Base-by-base conservation (phyloP, 495 filamentous ascomycete genomes). In the Neurospora sp. region DNA sequence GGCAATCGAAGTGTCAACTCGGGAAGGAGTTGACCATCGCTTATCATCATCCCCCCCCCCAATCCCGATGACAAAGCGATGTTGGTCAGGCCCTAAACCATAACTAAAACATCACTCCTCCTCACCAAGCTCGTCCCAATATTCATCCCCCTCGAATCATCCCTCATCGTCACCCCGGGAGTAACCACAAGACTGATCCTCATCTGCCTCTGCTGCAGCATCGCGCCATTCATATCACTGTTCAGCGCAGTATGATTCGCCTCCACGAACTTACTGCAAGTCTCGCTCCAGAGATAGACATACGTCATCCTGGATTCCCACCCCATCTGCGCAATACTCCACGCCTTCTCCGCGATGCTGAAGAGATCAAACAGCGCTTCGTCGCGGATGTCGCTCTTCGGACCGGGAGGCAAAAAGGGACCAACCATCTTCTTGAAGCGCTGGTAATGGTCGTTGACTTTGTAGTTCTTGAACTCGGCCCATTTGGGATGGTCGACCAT, bases 141-240 rank as follows among this genome's bases (percentile, higher is more conserved):
- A 22, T 69, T 74, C 4, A 75, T 73, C 7, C 73, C 73, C 12
- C 69, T 39, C 0, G 2, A 4, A 40, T 81, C 78, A 44, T 80
- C 74, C 5, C 79, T 73, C 72, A 79, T 72, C 1, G 76, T 78
- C 14, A 81, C 72, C 3, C 76, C 75, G 8, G 80, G 80, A 7
- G 80, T 81, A 31, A 82, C 74, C 45, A 80, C 78, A 0, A 80
- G 70, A 72, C 74, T 76, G 5, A 82, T 65, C 20, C 80, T 76
- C 40, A 61, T 40, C 48, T 80, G 80, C 74, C 37, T 8, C 75
- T 31, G 4, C 65, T 72, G 61, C 61, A 72, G 40, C 16, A 70
- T 1, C 6, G 45, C 2, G 16, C 68, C 70, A 14, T 72, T 72
- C 16, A 70, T 1, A 4, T 53, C 3, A 9, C 68, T 71, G 12